Percentiles rank a stretch among this genome's conserved stretches.
These are phyloP conservation scores for Physcia stellaris DNA, from an alignment of 495 filamentous ascomycete species.

Conservation along the genomic window DNA sequence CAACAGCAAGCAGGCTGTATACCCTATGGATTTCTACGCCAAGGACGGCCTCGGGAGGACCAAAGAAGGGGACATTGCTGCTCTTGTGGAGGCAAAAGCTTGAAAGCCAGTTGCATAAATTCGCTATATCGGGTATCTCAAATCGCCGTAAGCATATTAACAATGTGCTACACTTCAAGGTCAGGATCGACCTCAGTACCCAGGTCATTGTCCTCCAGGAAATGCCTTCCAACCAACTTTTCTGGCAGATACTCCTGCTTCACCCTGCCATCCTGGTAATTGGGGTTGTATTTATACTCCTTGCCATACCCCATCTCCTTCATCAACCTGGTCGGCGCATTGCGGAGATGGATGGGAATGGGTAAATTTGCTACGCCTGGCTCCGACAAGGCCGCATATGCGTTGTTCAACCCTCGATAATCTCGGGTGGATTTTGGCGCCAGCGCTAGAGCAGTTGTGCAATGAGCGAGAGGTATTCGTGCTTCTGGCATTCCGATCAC, in stretches of 20 bases:
- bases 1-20: constrained; percentile 51
- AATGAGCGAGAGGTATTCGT: constrained; percentile 81
- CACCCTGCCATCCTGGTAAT: constrained; percentile 72
- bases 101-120: too few relatives aligned
- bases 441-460: constrained; percentile 65
- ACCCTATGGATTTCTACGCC: constrained; percentile 97
- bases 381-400: constrained; percentile 57
- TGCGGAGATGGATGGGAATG: constrained; percentile 76
- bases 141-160: too few relatives aligned
- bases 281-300: constrained; percentile 94
- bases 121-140: too few relatives aligned
- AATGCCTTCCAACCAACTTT: constrained; percentile 48
- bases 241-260: constrained; percentile 83
- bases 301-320: constrained; percentile 70
- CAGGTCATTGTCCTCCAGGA: constrained; percentile 73
- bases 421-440: constrained; percentile 76
- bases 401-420: constrained; percentile 73
- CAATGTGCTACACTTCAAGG: too few relatives aligned
- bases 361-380: constrained; percentile 67
- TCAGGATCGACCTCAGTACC: constrained; percentile 65
- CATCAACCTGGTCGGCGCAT: constrained; percentile 87
- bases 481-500: constrained; percentile 91
- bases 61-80: constrained; percentile 26
- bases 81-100: constrained; percentile 7
- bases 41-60: constrained; percentile 83